Conservation (phyloP, 2,329 filamentous ascomycete genomes). For the Pestalotiopsis sp. region DNA sequence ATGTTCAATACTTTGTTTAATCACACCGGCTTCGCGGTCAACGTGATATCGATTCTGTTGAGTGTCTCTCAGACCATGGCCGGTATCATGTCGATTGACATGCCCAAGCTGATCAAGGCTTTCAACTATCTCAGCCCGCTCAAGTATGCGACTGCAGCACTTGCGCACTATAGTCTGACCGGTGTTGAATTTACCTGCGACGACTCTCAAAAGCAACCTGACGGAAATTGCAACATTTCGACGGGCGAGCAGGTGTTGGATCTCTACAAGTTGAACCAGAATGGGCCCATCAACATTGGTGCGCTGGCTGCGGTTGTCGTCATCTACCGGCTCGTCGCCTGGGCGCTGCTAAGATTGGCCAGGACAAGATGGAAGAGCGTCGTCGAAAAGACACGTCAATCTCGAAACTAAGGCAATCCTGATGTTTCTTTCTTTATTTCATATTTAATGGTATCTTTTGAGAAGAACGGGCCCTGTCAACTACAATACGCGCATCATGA, state of each 20-base stretch:
- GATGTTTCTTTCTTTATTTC: slow-evolving; percentile 7
- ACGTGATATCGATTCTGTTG: slow-evolving; percentile 70
- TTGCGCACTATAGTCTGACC: slow-evolving; percentile 67
- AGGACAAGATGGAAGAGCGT: slow-evolving; percentile 54
- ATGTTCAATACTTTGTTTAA: slow-evolving; percentile 78
- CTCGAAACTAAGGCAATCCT: not conserved
- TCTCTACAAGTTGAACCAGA: slow-evolving; percentile 64
- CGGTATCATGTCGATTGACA: slow-evolving; percentile 70
- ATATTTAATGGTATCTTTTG: not conserved
- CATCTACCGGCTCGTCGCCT: slow-evolving; percentile 67
- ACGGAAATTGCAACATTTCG: slow-evolving; percentile 66
- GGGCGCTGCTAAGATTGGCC: slow-evolving; percentile 56
- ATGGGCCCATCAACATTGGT: slow-evolving; percentile 63
- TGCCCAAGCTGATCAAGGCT: slow-evolving; percentile 66
- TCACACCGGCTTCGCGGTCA: slow-evolving; percentile 78
- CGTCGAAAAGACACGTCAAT: slow-evolving; percentile 22
- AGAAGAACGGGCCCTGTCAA: no score
- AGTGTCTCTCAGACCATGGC: slow-evolving; percentile 73
- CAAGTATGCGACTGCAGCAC: slow-evolving; percentile 68
- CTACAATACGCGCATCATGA: no score
- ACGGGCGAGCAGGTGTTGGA: slow-evolving; percentile 69
- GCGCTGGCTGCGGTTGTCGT: slow-evolving; percentile 66
- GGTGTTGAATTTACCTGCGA: slow-evolving; percentile 67
- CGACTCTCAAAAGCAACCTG: slow-evolving; percentile 57
- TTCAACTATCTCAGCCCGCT: slow-evolving; percentile 75